Percentiles rank a stretch among this genome's conserved stretches.
These are phyloP conservation scores for Globisporangium megalacanthum DNA, from an alignment of 352 stramenopile genomes.

Conservation along the genomic window DNA sequence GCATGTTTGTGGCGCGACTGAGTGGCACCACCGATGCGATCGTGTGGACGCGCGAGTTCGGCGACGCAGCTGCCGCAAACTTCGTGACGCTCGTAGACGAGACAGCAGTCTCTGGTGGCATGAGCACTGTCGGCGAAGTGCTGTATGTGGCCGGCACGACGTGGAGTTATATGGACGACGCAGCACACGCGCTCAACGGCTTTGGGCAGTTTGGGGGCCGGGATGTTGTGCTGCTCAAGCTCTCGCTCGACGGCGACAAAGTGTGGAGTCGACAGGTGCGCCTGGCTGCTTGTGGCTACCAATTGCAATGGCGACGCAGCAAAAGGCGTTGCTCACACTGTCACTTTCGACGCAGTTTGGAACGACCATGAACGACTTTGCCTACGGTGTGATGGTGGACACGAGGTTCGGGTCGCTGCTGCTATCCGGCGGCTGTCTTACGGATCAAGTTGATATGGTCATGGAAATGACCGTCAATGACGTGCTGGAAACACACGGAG, in stretches of 20 bases:
- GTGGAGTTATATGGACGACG: slow-evolving; percentile 69
- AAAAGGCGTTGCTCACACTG: neutral
- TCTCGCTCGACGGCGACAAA: slow-evolving; percentile 43
- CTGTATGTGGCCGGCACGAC: slow-evolving; percentile 66
- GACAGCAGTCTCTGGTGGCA: slow-evolving; percentile 9
- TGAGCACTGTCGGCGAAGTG: slow-evolving; percentile 16
- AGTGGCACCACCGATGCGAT: slow-evolving; percentile 32
- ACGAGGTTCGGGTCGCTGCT: slow-evolving; percentile 43
- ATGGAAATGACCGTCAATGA: slow-evolving; percentile 40
- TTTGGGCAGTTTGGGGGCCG: slow-evolving; percentile 66
- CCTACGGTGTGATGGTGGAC: slow-evolving; percentile 45
- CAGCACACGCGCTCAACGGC: slow-evolving; percentile 54
- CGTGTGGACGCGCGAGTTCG: slow-evolving; percentile 47
- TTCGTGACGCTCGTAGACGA: slow-evolving; percentile 52
- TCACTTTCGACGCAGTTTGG: slow-evolving; percentile 38
- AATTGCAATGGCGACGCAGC: neutral
- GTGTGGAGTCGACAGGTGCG: slow-evolving; percentile 58
- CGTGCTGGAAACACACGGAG: slow-evolving; percentile 32
- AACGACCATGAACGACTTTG: slow-evolving; percentile 53
- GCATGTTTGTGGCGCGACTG: slow-evolving; percentile 51
- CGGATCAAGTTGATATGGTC: slow-evolving; percentile 31
- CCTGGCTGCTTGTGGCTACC: neutral
- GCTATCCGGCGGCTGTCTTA: slow-evolving; percentile 39
- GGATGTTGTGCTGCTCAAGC: slow-evolving; percentile 62
- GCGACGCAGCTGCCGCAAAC: slow-evolving; percentile 44